Base-by-base conservation (phyloP, 306 rosid genomes). In the Dryas alaskensis region DNA sequence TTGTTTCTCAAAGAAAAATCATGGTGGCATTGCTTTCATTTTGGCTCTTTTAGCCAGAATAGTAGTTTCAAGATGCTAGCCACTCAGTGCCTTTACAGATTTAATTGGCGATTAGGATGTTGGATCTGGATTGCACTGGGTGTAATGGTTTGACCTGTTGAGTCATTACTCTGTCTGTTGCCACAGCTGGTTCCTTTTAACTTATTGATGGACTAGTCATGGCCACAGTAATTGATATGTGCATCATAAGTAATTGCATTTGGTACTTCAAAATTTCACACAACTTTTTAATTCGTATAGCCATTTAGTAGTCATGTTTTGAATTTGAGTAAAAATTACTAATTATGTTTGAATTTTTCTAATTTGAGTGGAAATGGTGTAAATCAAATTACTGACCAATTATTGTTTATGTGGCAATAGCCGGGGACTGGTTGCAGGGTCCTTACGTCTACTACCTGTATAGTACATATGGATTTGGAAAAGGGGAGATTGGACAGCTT, bases 391-490 rank as follows among this genome's bases (percentile, higher is more conserved):
- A 74, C 78, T 65, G 31, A 50, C 12, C 16, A 25, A 48, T 51
- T 57, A 8, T 0, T 55, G 72, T 53, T 69, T 62, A 10, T 84
- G 73, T 72, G 82, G 81, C 69, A 71, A 78, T 81, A 95, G 99
- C 99, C 69, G 99, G 99, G 81, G 99, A 95, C 80, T 95, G 99
- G 99, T 84, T 95, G 93, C 99, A 95, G 89, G 99, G 99, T 78
- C 99, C 99, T 39, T 95, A 95, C 76, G 99, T 95, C 1, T 95
- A 95, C 87, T 95, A 88, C 70, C 97, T 95, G 27, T 95, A 95
- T 79, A 95, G 81, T 73, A 85, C 87, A 9, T 95, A 95, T 81
- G 98, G 99, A 42, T 95, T 83, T 25, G 85, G 92, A 19, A 95
- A 95, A 75, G 98, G 99, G 3, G 99, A 95, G 43, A 95, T 95